phyloP scores from a whole-genome alignment of 108 stramenopile genomes.

The Seminavis robusta region DNA sequence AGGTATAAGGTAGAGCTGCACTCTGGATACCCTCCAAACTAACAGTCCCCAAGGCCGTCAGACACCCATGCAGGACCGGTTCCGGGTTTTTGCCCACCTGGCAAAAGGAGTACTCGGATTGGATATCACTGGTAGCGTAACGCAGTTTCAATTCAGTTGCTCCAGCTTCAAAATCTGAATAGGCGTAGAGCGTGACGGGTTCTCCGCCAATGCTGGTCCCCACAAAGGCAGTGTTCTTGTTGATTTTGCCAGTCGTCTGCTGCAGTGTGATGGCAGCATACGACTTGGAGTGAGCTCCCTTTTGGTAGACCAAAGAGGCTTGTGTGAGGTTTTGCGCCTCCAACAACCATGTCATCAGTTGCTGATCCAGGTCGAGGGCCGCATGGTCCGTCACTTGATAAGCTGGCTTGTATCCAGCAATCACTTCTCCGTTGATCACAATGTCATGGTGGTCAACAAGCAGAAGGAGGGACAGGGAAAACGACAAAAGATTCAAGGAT shows the following conservation, averaged over 20 bases:
- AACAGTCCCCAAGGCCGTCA: slow-evolving; percentile 21
- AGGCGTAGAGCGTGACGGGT: slow-evolving; percentile 24
- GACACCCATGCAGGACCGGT: slow-evolving; percentile 28
- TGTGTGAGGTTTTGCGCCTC: slow-evolving; percentile 35
- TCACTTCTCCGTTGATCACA: slow-evolving; percentile 32
- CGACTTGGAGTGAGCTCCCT: slow-evolving; percentile 44
- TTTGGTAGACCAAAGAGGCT: slow-evolving; percentile 39
- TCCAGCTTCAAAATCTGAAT: not conserved
- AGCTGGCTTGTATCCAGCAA: slow-evolving; percentile 66
- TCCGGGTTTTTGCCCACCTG: slow-evolving; percentile 44
- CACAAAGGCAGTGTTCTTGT: slow-evolving; percentile 25
- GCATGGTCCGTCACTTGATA: slow-evolving; percentile 60
- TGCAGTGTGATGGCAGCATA: slow-evolving; percentile 36
- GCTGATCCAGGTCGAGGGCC: slow-evolving; percentile 75
- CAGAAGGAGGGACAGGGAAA: too few relatives aligned
- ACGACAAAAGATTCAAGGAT: too few relatives aligned
- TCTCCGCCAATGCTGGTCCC: slow-evolving; percentile 7
- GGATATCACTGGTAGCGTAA: slow-evolving; percentile 40
- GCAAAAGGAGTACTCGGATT: slow-evolving; percentile 17
- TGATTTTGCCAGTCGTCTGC: not conserved
- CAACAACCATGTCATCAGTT: too few relatives aligned
- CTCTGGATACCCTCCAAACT: slow-evolving; percentile 8
- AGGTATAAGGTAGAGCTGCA: too few relatives aligned
- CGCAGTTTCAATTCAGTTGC: slow-evolving; percentile 27
- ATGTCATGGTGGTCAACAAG: too few relatives aligned